Evolutionary conservation across 805 yeast species (phyloP), one percentile per base, ranked within the genome.

Genomic region (Sugiyamaella mastotermitis): DNA sequence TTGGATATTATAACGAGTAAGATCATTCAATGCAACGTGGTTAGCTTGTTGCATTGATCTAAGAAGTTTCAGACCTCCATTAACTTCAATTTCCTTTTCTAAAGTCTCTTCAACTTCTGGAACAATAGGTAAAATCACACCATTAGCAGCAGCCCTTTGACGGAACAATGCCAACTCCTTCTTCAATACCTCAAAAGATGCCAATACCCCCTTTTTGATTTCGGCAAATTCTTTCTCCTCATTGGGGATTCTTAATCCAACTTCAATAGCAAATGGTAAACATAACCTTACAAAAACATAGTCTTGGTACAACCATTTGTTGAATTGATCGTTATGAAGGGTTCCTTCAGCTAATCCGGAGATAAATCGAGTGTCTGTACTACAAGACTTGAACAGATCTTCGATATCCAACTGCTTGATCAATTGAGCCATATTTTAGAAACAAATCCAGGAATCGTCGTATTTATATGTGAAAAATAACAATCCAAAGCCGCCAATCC

Each of bases 301-400:
- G 30, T 37, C 40, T 20, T 37, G 40, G 24, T 20, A 37, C 14
- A 37, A 30, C 40, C 40, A 37, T n/a, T 20, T 37, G 26, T 37
- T 37, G 35, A 37, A 37, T n/a, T 14, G 27, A 8, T 32, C 16
- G 14, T 14, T 9, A 7, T 32, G 27, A 3, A 20, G n/a, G 11
- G 25, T 23, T 11, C 35, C 35, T 20, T 32, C 16, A 5, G 28
- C 35, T 14, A 32, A n/a, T 17, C 19, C 21, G 9, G 5, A 4
- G 20, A 30, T 16, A 15, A 30, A 30, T n/a, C n/a, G n/a, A n/a
- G n/a, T n/a, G n/a, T n/a, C n/a, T n/a, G n/a, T n/a, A n/a, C n/a
- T n/a, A n/a, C n/a, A n/a, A n/a, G n/a, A n/a, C n/a, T n/a, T n/a
- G n/a, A n/a, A n/a, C n/a, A n/a, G n/a, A n/a, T n/a, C n/a, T n/a